A percentile compares a stretch with the other conserved stretches of the same genome.
phyloP scores from a whole-genome alignment of 2,329 filamentous ascomycete genomes.

The Lasiodiplodia theobromae region DNA sequence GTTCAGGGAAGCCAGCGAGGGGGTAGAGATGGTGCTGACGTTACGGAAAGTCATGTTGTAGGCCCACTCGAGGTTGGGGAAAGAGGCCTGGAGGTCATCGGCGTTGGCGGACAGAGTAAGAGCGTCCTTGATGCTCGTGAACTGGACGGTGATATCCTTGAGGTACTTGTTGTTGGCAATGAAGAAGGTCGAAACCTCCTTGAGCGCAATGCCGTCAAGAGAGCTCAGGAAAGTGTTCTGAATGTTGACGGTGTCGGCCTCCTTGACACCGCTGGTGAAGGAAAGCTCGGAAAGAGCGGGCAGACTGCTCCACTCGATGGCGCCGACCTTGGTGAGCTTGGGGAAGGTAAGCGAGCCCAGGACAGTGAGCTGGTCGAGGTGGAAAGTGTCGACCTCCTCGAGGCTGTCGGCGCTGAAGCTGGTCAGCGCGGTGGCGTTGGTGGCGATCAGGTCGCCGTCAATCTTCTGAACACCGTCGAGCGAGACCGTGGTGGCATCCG shows the following conservation, averaged over 20 bases:
- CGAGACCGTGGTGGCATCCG: conserved; percentile 62
- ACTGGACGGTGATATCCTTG: conserved; percentile 75
- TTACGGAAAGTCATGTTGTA: conserved; percentile 85
- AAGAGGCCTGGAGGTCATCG: conserved; percentile 70
- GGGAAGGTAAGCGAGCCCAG: conserved; percentile 73
- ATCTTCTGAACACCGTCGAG: conserved; percentile 70
- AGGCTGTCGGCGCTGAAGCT: conserved; percentile 69
- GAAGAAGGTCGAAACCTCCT: conserved; percentile 73
- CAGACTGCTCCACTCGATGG: conserved; percentile 76
- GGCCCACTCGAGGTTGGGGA: conserved; percentile 80
- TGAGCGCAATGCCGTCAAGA: conserved; percentile 81
- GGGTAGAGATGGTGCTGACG: conserved; percentile 75
- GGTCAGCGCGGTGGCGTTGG: conserved; percentile 67
- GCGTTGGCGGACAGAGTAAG: conserved; percentile 85
- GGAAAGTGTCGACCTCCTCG: conserved; percentile 73
- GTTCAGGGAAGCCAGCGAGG: conserved; percentile 75
- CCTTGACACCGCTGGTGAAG: conserved; percentile 70
- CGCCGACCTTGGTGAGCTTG: conserved; percentile 68
- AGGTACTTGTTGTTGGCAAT: conserved; percentile 92
- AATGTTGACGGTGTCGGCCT: conserved; percentile 74
- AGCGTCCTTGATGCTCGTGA: conserved; percentile 74
- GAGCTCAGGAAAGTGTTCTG: conserved; percentile 83
- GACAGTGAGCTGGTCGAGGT: conserved; percentile 70
- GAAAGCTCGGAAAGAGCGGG: conserved; percentile 66
- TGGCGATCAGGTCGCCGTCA: conserved; percentile 60